phyloP scores from a whole-genome alignment of 108 stramenopile species.

The Mayamaea pseudoterrestris region DNA sequence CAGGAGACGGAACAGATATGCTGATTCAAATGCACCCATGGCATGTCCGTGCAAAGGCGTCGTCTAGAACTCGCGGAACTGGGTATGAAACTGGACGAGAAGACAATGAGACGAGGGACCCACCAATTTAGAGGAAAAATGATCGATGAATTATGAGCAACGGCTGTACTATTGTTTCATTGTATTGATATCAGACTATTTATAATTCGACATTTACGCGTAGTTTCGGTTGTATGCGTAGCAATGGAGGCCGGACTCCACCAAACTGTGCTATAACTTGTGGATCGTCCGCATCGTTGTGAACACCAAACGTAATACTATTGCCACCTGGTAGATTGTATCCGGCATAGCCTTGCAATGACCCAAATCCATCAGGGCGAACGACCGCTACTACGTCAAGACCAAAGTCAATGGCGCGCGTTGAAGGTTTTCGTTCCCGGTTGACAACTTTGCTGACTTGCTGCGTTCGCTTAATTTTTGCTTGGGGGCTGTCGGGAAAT shows the following conservation, averaged over 20 bases:
- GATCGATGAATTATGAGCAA: too few species aligned
- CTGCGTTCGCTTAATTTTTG: constrained; percentile 49
- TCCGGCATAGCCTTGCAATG: constrained; percentile 78
- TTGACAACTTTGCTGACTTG: constrained; percentile 34
- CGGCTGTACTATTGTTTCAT: too few species aligned
- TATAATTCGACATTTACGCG: constrained; percentile 79
- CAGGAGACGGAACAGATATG: too few species aligned
- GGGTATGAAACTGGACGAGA: too few species aligned
- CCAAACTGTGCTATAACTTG: constrained; percentile 71
- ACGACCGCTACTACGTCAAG: constrained; percentile 74
- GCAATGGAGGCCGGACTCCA: constrained; percentile 73
- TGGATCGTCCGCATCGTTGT: constrained; percentile 87
- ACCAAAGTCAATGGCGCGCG: constrained; percentile 52
- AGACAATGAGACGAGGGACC: too few species aligned
- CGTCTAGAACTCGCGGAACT: too few species aligned
- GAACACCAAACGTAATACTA: constrained; percentile 69
- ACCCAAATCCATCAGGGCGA: constrained; percentile 83
- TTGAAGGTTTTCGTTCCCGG: constrained; percentile 58
- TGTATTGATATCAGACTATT: too few species aligned
- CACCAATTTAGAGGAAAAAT: too few species aligned
- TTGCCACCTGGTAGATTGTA: constrained; percentile 64
- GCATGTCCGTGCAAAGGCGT: too few species aligned
- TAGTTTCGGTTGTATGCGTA: constrained; percentile 80
- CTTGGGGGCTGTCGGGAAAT: constrained; percentile 68
- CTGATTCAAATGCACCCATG: too few species aligned